Conservation (phyloP, 768 basidiomycete genomes). For the Paxillus ammoniavirescens region DNA sequence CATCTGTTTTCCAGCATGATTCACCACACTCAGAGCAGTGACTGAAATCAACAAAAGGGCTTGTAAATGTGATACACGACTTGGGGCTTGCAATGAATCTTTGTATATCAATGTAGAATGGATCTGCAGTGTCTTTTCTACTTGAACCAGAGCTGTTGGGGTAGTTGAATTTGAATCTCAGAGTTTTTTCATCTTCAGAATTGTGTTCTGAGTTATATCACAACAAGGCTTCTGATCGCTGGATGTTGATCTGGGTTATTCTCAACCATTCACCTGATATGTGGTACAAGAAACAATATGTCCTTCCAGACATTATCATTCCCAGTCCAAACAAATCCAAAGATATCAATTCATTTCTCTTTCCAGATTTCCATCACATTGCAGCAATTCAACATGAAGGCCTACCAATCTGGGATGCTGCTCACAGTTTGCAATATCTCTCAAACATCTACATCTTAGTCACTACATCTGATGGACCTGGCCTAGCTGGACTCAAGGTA, state of each 20-base stretch:
- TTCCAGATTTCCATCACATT: conserved; percentile 12
- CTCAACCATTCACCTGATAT: conserved; percentile 28
- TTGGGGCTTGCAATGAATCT: too few species aligned
- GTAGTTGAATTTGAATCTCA: too few species aligned
- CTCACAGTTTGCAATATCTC: neutral
- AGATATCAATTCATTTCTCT: conserved; percentile 25
- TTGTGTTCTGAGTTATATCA: conserved; percentile 21
- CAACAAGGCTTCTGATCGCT: conserved; percentile 32
- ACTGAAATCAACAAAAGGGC: too few species aligned
- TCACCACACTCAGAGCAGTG: too few species aligned
- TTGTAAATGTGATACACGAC: too few species aligned
- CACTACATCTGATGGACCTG: neutral
- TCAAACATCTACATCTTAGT: conserved; percentile 14
- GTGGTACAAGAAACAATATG: conserved; percentile 29
- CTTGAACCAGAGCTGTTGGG: too few species aligned
- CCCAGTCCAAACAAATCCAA: conserved; percentile 36
- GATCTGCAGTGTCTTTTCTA: too few species aligned
- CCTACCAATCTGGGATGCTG: conserved; percentile 20
- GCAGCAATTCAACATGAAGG: conserved; percentile 18
- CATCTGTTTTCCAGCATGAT: too few species aligned
- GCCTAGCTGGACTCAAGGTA: too few species aligned
- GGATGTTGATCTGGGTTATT: conserved; percentile 37
- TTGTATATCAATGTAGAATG: too few species aligned
- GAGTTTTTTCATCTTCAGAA: too few species aligned
- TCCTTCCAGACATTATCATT: conserved; percentile 31